Evolutionary conservation across 1,284 basidiomycete genomes (phyloP).

Genomic region (Ganoderma sp.): DNA sequence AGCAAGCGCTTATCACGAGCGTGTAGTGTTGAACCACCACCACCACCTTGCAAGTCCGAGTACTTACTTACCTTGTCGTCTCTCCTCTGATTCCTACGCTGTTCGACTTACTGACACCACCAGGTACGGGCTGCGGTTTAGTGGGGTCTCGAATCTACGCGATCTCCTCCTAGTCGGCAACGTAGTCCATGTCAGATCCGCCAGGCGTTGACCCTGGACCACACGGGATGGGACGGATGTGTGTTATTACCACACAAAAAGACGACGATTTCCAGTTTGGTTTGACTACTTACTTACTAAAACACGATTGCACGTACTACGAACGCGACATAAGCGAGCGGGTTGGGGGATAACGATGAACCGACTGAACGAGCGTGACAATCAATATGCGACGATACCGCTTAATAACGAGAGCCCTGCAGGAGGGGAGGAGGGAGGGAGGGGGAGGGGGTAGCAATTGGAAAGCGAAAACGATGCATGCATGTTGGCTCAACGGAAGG

Average conservation of each 20-base stretch:
- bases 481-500: neutral
- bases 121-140: neutral
- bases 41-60: too few species aligned
- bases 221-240: too few species aligned
- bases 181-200: neutral
- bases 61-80: too few species aligned
- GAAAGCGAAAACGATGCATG: conserved; percentile 2
- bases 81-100: too few species aligned
- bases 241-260: neutral
- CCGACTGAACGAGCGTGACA: conserved; percentile 2
- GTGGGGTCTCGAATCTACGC: neutral
- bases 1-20: too few species aligned
- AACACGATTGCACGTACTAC: conserved; percentile 3
- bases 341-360: conserved; percentile 2
- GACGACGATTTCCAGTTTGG: neutral
- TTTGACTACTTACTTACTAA: conserved; percentile 4
- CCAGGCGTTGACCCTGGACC: too few species aligned
- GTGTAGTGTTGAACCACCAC: too few species aligned
- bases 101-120: too few species aligned
- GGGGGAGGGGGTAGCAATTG: neutral
- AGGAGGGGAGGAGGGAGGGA: neutral
- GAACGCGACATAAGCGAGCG: neutral
- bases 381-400: neutral
- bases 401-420: neutral
- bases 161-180: neutral